Evolutionary conservation across 768 basidiomycete genomes (phyloP), one percentile per base, ranked within the genome.

Genomic region (Lactarius vividus): DNA sequence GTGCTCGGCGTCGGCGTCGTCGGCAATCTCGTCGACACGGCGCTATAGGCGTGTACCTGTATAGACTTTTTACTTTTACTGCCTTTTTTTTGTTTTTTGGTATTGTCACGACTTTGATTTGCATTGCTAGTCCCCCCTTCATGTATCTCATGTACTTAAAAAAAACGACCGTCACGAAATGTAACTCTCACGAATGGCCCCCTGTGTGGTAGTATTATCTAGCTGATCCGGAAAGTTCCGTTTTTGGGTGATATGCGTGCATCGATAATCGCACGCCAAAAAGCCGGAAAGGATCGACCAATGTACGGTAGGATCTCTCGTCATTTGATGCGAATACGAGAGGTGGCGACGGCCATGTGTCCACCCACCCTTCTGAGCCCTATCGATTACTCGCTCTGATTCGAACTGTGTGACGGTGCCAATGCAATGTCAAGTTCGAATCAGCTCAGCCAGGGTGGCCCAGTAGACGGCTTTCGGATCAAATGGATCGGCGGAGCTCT

Each of bases 1-100:
- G 84, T 88, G 4, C 76, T 91, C 26, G 83, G 76, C 49, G 69
- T 64, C 3, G 61, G 61, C 57, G 61, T 62, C 52, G 65, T 66
- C 10, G 65, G 65, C n/a, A 61, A 66, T 56, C 60, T 66, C 18
- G 46, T 66, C 29, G 65, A 66, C 46, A 62, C 60, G 7, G 54
- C 29, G 18, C 56, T 62, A 40, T 66, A 62, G 9, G 31, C 44
- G n/a, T 23, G 5, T 9, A 3, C 0, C 20, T 9, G n/a, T 29
- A 23, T 55, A 31, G 49, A 26, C 54, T 55, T 31, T 53, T 29
- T 29, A 2, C 28, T 16, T 29, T 54, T 29, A 2, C 28, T 65
- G 3, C 39, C 0, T 37, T 46, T 57, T 39, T 57, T 49, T 15
- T n/a, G n/a, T n/a, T 49, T 49, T 49, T 49, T 23, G 23, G 49